A percentile compares a stretch with the other conserved stretches of the same genome.
These are phyloP conservation scores for Naematelia encephala DNA, from an alignment of 768 basidiomycete species.

Conservation along the genomic window DNA sequence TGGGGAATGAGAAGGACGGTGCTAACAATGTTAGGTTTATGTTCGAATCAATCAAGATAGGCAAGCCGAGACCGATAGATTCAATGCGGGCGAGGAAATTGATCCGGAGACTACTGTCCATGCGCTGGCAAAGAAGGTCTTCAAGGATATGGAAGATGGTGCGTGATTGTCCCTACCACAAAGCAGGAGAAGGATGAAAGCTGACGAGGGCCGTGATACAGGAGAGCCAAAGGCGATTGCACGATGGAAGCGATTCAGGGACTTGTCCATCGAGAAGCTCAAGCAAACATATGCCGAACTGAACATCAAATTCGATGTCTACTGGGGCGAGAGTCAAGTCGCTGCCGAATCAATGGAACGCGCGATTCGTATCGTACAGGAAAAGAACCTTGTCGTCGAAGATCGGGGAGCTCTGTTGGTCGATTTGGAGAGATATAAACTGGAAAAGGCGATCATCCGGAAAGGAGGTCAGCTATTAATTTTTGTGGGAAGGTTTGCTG, in stretches of 20 bases:
- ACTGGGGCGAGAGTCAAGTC: conserved; percentile 70
- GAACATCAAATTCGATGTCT: conserved; percentile 87
- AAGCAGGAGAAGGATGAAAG: not conserved
- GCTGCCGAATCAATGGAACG: conserved; percentile 68
- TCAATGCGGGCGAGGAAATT: conserved; percentile 35
- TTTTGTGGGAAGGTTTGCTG: not conserved
- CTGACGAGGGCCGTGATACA: conserved; percentile 10
- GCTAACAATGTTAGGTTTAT: conserved; percentile 58
- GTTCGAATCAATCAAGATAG: conserved; percentile 84
- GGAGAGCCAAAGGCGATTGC: conserved; percentile 74
- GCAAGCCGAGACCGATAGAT: conserved; percentile 39
- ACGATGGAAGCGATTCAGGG: conserved; percentile 91
- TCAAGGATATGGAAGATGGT: conserved; percentile 90
- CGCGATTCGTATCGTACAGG: conserved; percentile 66
- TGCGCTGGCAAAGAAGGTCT: conserved; percentile 57
- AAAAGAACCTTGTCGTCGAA: conserved; percentile 55
- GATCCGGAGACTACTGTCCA: conserved; percentile 36
- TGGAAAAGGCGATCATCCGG: conserved; percentile 82
- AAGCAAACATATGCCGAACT: conserved; percentile 78
- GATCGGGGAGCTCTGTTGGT: conserved; percentile 77
- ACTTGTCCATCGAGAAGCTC: conserved; percentile 85
- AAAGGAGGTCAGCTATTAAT: conserved; percentile 57
- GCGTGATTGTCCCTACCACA: conserved; percentile 6
- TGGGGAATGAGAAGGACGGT: not conserved
- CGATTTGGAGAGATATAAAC: conserved; percentile 82